Evolutionary conservation across 2,329 filamentous ascomycete genomes (phyloP), one percentile per base, ranked within the genome.

Genomic region (Aspergillus tamarii): DNA sequence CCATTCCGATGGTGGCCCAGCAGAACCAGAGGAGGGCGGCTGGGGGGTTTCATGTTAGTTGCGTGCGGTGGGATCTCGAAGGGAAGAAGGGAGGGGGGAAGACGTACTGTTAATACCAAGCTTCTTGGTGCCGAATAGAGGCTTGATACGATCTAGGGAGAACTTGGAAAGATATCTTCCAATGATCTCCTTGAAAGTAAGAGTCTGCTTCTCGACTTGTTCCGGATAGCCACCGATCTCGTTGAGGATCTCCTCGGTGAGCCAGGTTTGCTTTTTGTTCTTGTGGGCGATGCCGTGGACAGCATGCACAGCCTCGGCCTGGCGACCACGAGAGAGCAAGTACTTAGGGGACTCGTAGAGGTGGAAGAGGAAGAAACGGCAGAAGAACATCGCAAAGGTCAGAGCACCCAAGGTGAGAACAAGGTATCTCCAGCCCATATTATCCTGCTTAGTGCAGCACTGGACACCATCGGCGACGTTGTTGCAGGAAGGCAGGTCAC

Each of bases 341-440:
- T 89, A 96, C 75, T 95, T 95, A 53, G 93, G 93, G 7, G 92
- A 95, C 74, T 96, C 93, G 74, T 91, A 92, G 14, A 96, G 85
- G 64, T 90, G 87, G 78, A 96, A 96, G 64, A 93, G 73, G 77
- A 93, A 89, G 82, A 93, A 93, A 21, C 93, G 91, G 65, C 88
- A 80, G 57, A 91, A 76, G 72, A 94, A 96, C 90, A 95, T 93
- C 78, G 83, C 76, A 66, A 95, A 87, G 0, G 92, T 95, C 55
- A 88, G 78, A 39, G 89, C 80, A 54, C 92, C 93, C 23, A 94
- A 87, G 1, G 89, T 88, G 58, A 89, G 81, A 59, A 92, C 81
- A 59, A 94, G 88, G 67, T 90, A 88, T 26, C 93, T 85, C 92
- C 92, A 96, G 48, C 91, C 92, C 79, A 80, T 82, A 69, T 91